These are phyloP conservation scores for Pseudonitzschia pungens DNA, from an alignment of 108 stramenopile genomes.

Conservation along the genomic window DNA sequence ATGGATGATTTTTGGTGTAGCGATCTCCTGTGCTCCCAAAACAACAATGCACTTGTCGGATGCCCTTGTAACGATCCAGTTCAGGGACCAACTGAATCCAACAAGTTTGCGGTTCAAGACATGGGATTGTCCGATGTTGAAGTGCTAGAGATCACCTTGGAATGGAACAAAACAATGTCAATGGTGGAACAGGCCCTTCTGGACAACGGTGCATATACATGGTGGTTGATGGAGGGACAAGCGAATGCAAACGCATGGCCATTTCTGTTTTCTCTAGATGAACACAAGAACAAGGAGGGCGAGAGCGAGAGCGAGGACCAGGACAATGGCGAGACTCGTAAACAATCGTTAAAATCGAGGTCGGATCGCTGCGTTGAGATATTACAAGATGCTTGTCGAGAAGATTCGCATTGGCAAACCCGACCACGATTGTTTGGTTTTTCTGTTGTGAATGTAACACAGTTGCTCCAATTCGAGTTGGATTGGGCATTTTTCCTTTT, in stretches of 20 bases:
- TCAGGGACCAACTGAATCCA: slow-evolving; percentile 35
- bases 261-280: background rate
- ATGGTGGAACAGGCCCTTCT: slow-evolving; percentile 16
- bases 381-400: slow-evolving; percentile 9
- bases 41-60: slow-evolving; percentile 14
- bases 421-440: slow-evolving; percentile 7
- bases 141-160: slow-evolving; percentile 19
- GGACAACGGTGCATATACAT: slow-evolving; percentile 27
- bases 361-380: background rate
- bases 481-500: slow-evolving; percentile 6
- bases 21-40: slow-evolving; percentile 12
- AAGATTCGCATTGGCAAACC: slow-evolving; percentile 1
- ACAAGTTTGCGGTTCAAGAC: slow-evolving; percentile 16
- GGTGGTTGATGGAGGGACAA: slow-evolving; percentile 30
- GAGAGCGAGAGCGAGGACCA: too few relatives aligned
- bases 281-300: background rate
- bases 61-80: slow-evolving; percentile 27
- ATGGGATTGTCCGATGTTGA: slow-evolving; percentile 31
- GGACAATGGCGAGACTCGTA: too few relatives aligned
- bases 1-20: slow-evolving; percentile 25
- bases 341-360: background rate
- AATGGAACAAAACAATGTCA: slow-evolving; percentile 28
- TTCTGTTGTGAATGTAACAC: background rate
- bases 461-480: background rate
- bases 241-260: slow-evolving; percentile 29